Evolutionary conservation across 176 grass and related monocot genomes (phyloP).

Genomic region (Rhipidocladum racemiflorum): DNA sequence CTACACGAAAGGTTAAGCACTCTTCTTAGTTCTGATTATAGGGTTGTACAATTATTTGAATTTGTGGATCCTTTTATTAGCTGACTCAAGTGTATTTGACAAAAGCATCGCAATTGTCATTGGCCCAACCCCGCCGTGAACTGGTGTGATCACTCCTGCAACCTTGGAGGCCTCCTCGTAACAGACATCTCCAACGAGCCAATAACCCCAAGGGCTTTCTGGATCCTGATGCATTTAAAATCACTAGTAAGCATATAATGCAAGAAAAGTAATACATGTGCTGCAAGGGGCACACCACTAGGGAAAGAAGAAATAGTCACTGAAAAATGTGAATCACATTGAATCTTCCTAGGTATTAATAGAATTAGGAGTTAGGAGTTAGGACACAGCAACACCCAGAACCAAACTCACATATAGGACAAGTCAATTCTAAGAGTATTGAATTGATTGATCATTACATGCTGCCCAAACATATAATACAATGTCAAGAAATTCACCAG

Average conservation of each 20-base stretch:
- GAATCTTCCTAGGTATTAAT: not conserved
- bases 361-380: not conserved
- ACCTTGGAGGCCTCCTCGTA: constrained; percentile 72
- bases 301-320: not conserved
- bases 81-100: constrained; percentile 82
- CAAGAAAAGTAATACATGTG: not conserved
- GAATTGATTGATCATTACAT: constrained; percentile 18
- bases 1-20: constrained; percentile 29
- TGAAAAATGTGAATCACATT: not conserved
- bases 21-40: not conserved
- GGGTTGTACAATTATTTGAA: constrained; percentile 53
- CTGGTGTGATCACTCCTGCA: constrained; percentile 77
- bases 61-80: constrained; percentile 74
- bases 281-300: not conserved
- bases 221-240: constrained; percentile 57
- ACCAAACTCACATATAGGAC: constrained; percentile 1
- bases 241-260: not conserved
- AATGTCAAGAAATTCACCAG: constrained; percentile 14
- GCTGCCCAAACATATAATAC: constrained; percentile 14
- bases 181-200: constrained; percentile 74
- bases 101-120: constrained; percentile 97
- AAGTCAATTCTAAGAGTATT: constrained; percentile 7
- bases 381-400: not conserved
- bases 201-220: constrained; percentile 63
- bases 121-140: constrained; percentile 81